These are phyloP conservation scores for Aspergillus carbonarius DNA, from an alignment of 2,329 filamentous ascomycete species.

Conservation along the genomic window DNA sequence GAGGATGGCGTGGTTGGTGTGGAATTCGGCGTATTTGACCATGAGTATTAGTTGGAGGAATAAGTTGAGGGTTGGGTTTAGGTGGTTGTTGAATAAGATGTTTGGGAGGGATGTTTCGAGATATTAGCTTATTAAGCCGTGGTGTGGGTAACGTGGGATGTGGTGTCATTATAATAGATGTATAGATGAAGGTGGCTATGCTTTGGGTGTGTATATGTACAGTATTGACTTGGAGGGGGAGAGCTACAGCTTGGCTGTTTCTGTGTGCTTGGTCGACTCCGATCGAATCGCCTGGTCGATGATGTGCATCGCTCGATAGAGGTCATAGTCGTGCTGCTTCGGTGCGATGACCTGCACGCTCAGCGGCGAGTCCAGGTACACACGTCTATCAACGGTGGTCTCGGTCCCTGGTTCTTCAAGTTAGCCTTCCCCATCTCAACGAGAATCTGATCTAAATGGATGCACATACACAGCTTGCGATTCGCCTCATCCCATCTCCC, in stretches of 20 bases:
- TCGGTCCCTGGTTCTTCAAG: constrained; percentile 37
- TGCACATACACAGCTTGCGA: constrained; percentile 54
- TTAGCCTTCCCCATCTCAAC: constrained; percentile 5
- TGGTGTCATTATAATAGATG: background rate
- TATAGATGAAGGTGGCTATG: background rate
- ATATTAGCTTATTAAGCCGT: constrained; percentile 27
- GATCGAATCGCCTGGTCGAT: constrained; percentile 45
- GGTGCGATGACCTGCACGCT: constrained; percentile 59
- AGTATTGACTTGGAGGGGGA: too few species aligned
- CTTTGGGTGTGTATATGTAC: background rate
- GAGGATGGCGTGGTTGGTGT: constrained; percentile 43
- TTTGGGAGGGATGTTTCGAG: constrained; percentile 48
- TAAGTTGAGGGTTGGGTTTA: constrained; percentile 40
- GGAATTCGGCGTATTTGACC: constrained; percentile 46
- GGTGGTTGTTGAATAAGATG: constrained; percentile 44
- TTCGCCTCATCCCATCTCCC: constrained; percentile 63
- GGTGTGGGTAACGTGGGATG: background rate
- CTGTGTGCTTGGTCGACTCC: background rate
- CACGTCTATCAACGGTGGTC: constrained; percentile 51
- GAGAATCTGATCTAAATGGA: background rate
- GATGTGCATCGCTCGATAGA: constrained; percentile 55
- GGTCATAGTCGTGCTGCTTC: constrained; percentile 54
- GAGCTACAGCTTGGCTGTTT: constrained; percentile 14
- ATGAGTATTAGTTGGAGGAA: constrained; percentile 52
- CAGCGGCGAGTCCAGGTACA: constrained; percentile 56